Base-by-base conservation (phyloP, 2,329 filamentous ascomycete species). In the Neonectria ditissima region DNA sequence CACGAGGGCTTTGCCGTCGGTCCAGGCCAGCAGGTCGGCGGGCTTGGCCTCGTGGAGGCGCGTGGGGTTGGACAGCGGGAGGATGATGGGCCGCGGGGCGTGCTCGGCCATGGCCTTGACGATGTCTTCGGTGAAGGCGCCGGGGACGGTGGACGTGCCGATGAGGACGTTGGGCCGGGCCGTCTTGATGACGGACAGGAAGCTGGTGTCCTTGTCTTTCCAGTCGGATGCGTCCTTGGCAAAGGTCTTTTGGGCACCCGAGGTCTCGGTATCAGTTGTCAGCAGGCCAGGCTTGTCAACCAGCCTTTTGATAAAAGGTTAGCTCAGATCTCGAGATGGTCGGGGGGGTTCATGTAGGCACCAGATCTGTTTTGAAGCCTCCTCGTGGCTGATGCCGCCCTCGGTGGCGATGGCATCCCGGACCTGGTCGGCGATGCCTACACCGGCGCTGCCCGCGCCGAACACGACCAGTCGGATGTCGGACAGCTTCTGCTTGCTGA, bases 31-130 rank as follows among this genome's bases (percentile, higher is more conserved):
- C 22, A 97, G 80, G 75, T 97, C 92, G 16, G 87, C 81, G 0
- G 94, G 94, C 8, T 89, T 86, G 1, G 93, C 94, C 78, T 97
- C 94, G 75, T 97, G 93, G 0, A 97, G 86, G 2, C 87, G 84
- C 0, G 93, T 97, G 0, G 94, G 94, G 76, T 97, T 97, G 2
- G 91, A 95, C 1, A 97, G 85, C 0, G 94, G 94, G 64, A 97
- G 88, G 62, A 93, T 84, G 57, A 93, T 88, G n/a, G 93, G 93
- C 1, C 90, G 85, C 0, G 91, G 83, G 3, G 91, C 87, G 71
- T 94, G 87, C 37, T 85, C 83, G 2, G 90, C 88, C 93, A 97
- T 97, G 69, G 91, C 91, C 48, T 84, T 83, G 11, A 97, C 83
- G 28, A 93, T 80, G 2, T 92, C 86, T 69, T 94, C 82, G 0